These are phyloP conservation scores for Scortechinia acanthostroma DNA, from an alignment of 2,329 filamentous ascomycete genomes.

Conservation along the genomic window DNA sequence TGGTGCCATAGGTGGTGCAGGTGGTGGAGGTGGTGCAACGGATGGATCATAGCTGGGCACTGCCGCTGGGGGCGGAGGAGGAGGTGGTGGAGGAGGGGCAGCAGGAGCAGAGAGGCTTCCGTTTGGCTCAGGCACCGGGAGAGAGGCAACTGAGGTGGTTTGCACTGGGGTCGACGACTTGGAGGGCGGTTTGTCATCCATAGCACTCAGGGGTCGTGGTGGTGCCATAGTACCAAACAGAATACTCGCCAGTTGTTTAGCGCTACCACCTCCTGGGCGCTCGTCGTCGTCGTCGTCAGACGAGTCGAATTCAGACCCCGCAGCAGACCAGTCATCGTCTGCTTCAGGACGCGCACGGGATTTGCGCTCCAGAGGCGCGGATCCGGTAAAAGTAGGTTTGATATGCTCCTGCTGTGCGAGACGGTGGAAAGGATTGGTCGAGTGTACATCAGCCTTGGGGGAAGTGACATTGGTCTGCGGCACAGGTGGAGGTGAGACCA, in stretches of 20 bases:
- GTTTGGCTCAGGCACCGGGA: slow-evolving; percentile 19
- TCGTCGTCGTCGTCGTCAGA: slow-evolving; percentile 74
- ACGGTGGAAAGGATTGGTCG: slow-evolving; percentile 1
- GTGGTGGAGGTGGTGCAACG: slow-evolving; percentile 21
- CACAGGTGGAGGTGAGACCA: too few species aligned
- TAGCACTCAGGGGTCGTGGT: slow-evolving; percentile 77
- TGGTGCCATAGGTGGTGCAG: slow-evolving; percentile 3
- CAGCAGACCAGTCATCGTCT: slow-evolving; percentile 71
- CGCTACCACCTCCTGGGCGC: slow-evolving; percentile 71
- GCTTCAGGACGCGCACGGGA: slow-evolving; percentile 43
- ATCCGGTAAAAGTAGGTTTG: slow-evolving; percentile 13
- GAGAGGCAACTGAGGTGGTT: slow-evolving; percentile 22
- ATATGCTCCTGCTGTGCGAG: slow-evolving; percentile 9
- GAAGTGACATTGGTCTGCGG: too few species aligned
- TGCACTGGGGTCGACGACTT: slow-evolving; percentile 30
- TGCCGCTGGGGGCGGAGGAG: slow-evolving; percentile 25
- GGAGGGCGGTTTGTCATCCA: slow-evolving; percentile 57
- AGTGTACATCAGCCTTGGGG: neutral
- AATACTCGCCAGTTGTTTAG: slow-evolving; percentile 87
- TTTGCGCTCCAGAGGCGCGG: slow-evolving; percentile 33
- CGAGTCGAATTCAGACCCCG: slow-evolving; percentile 50
- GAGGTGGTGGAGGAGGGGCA: slow-evolving; percentile 27
- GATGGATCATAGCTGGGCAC: too few species aligned
- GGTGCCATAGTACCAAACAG: slow-evolving; percentile 96
- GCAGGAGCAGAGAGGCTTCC: slow-evolving; percentile 26